Evolutionary conservation across 306 rosid species (phyloP).

Genomic region (Medicago lupulina): DNA sequence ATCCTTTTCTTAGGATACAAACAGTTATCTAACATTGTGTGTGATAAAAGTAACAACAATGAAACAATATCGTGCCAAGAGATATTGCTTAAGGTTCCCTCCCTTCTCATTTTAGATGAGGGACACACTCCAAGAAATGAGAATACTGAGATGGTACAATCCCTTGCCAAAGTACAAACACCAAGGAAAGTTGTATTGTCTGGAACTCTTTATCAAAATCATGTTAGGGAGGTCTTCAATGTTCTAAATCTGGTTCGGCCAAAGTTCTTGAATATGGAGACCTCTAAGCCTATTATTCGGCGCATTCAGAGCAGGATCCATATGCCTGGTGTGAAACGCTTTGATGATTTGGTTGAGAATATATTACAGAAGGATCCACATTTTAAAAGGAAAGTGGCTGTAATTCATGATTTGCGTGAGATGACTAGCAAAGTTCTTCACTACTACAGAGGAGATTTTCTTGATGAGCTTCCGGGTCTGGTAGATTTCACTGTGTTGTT

Average conservation of each 20-base stretch:
- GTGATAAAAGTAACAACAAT: slow-evolving; percentile 54
- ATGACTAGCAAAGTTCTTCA: slow-evolving; percentile 88
- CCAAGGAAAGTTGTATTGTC: slow-evolving; percentile 88
- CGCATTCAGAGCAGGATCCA: slow-evolving; percentile 76
- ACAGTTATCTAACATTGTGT: slow-evolving; percentile 82
- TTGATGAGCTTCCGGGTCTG: slow-evolving; percentile 97
- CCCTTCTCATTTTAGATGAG: slow-evolving; percentile 87
- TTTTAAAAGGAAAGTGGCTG: slow-evolving; percentile 76
- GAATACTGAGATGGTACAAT: slow-evolving; percentile 76
- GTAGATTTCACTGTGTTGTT: slow-evolving; percentile 77
- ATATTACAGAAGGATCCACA: slow-evolving; percentile 82
- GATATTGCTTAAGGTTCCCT: slow-evolving; percentile 72
- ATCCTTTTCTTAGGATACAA: slow-evolving; percentile 92
- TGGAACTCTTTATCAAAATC: slow-evolving; percentile 90
- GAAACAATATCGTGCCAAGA: slow-evolving; percentile 62
- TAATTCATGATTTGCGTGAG: slow-evolving; percentile 91
- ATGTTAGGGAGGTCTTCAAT: slow-evolving; percentile 87
- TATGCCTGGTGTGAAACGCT: slow-evolving; percentile 57
- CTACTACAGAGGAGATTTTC: slow-evolving; percentile 92
- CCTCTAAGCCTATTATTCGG: slow-evolving; percentile 69
- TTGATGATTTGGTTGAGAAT: slow-evolving; percentile 74
- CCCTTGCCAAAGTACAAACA: slow-evolving; percentile 79
- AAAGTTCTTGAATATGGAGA: slow-evolving; percentile 66
- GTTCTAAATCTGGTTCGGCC: slow-evolving; percentile 84
- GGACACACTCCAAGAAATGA: slow-evolving; percentile 98